phyloP scores from a whole-genome alignment of 495 filamentous ascomycete genomes.

The Podospora australis region DNA sequence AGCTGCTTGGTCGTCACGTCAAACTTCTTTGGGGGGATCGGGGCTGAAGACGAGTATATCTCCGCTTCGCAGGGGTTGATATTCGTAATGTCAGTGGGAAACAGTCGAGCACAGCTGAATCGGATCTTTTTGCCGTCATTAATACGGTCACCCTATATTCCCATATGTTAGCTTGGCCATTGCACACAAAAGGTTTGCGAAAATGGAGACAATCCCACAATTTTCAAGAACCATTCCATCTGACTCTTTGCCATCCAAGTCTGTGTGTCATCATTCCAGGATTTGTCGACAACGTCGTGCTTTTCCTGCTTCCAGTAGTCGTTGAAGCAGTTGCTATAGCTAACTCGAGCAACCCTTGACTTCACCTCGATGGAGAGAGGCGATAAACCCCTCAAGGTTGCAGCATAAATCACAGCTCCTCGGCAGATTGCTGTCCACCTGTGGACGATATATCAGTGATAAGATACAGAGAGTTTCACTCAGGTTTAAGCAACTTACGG shows the following conservation, averaged over 20 bases:
- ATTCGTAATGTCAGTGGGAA: neutral
- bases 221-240: neutral
- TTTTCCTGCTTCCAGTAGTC: neutral
- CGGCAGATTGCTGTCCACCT: constrained; percentile 11
- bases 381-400: neutral
- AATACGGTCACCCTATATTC: neutral
- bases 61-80: neutral
- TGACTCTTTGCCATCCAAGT: neutral
- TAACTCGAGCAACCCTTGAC: constrained; percentile 1
- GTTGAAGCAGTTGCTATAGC: neutral
- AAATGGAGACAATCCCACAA: neutral
- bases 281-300: neutral
- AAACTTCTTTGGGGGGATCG: neutral
- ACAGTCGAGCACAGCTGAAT: neutral
- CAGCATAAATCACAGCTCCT: constrained; percentile 5
- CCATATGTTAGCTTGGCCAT: no score
- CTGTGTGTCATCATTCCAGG: neutral
- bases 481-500: constrained; percentile 7
- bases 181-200: neutral
- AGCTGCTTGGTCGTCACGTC: neutral
- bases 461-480: no score
- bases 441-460: no score
- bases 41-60: neutral
- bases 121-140: neutral
- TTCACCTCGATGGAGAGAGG: neutral